Percentiles rank a stretch among this genome's conserved stretches.
These are phyloP conservation scores for Spongispora temasekensis DNA, from an alignment of 1,284 basidiomycete genomes.

Conservation along the genomic window DNA sequence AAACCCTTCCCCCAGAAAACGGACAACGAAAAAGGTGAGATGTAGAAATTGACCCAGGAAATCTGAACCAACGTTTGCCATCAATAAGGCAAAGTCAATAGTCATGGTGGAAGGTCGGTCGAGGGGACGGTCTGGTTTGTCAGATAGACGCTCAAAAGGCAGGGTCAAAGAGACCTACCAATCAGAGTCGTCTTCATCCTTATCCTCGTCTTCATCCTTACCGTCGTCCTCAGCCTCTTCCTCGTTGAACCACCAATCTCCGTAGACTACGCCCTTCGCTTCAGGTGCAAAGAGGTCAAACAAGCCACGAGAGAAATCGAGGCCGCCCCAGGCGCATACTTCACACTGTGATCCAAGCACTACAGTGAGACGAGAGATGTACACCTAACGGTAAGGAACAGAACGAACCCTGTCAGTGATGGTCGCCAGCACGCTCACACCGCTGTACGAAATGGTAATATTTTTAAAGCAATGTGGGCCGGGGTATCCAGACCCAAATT, in stretches of 20 bases:
- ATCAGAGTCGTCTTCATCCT: no score
- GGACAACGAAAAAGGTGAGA: no score
- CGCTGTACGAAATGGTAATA: constrained; percentile 65
- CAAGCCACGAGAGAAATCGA: constrained; percentile 80
- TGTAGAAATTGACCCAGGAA: no score
- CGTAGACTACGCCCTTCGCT: constrained; percentile 53
- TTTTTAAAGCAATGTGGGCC: constrained; percentile 60
- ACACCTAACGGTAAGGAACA: not conserved
- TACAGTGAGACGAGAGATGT: constrained; percentile 2
- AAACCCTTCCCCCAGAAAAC: no score
- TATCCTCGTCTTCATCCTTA: no score
- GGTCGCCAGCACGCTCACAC: constrained; percentile 56
- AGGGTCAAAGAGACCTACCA: no score
- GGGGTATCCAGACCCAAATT: constrained; percentile 58
- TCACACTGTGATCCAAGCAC: constrained; percentile 53
- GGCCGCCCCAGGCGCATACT: constrained; percentile 68
- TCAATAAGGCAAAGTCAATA: no score
- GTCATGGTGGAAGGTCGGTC: no score
- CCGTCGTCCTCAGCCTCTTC: not conserved
- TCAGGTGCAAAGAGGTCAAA: constrained; percentile 61
- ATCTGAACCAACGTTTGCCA: no score
- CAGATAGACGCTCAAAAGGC: no score
- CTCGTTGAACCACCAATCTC: constrained; percentile 54
- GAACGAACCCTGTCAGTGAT: constrained; percentile 64
- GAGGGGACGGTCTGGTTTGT: no score